These are phyloP conservation scores for Xylariaceae sp. DNA, from an alignment of 2,329 filamentous ascomycete species.

Conservation along the genomic window DNA sequence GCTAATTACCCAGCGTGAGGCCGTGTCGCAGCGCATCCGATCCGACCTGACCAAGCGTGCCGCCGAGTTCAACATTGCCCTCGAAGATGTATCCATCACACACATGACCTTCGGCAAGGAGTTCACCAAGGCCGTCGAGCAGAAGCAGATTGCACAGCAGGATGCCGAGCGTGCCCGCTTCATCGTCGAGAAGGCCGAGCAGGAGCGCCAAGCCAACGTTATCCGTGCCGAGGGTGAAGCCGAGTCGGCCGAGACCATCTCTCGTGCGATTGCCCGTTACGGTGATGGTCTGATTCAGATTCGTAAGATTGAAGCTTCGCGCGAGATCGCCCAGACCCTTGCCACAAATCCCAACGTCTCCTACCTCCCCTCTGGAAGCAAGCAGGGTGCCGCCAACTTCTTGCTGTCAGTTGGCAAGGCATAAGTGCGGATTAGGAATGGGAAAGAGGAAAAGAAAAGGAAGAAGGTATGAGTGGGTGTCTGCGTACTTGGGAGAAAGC, in stretches of 20 bases:
- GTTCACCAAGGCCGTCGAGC: slow-evolving; percentile 97
- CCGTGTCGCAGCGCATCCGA: slow-evolving; percentile 91
- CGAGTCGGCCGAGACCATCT: slow-evolving; percentile 92
- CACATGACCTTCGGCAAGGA: slow-evolving; percentile 99
- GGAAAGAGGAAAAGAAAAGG: slow-evolving; percentile 3
- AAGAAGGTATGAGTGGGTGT: not conserved
- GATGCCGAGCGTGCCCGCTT: slow-evolving; percentile 96
- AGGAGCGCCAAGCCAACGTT: slow-evolving; percentile 97
- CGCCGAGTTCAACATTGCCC: slow-evolving; percentile 95
- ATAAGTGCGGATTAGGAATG: slow-evolving; percentile 20
- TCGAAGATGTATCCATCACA: slow-evolving; percentile 98
- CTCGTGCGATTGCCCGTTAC: slow-evolving; percentile 84
- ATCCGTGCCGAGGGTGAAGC: slow-evolving; percentile 97
- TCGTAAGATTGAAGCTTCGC: slow-evolving; percentile 92
- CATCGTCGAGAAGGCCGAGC: slow-evolving; percentile 97
- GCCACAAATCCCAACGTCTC: slow-evolving; percentile 91
- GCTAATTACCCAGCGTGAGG: slow-evolving; percentile 97
- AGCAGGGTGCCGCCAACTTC: slow-evolving; percentile 50
- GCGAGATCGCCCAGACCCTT: slow-evolving; percentile 89
- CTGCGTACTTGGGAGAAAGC: not conserved
- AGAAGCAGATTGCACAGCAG: slow-evolving; percentile 99
- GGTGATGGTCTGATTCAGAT: slow-evolving; percentile 95
- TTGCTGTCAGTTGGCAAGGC: slow-evolving; percentile 48
- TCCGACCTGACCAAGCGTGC: slow-evolving; percentile 88
- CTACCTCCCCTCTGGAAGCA: slow-evolving; percentile 73